Evolutionary conservation across 352 stramenopile species (phyloP).

Genomic region (Peronospora destructor): DNA sequence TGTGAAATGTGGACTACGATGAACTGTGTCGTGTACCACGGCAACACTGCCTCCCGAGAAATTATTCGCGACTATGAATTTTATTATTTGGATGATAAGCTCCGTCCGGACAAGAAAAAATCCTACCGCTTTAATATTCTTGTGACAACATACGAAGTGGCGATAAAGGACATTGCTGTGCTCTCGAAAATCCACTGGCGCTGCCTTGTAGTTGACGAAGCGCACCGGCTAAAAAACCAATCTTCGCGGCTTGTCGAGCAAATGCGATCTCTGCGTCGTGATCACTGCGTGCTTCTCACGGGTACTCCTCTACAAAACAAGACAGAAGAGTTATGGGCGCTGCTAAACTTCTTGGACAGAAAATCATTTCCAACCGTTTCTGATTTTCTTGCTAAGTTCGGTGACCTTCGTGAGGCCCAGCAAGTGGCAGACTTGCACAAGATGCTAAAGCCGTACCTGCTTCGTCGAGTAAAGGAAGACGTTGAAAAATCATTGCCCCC

Average conservation of each 20-base stretch:
- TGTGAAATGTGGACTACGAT: constrained; percentile 98
- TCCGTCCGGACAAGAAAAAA: constrained; percentile 76
- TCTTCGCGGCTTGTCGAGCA: constrained; percentile 81
- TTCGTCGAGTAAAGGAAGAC: constrained; percentile 86
- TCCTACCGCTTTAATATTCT: constrained; percentile 86
- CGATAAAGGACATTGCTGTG: constrained; percentile 85
- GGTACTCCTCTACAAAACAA: constrained; percentile 94
- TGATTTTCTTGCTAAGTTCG: constrained; percentile 92
- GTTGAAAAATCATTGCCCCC: constrained; percentile 85
- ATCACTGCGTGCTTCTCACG: constrained; percentile 82
- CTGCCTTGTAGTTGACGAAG: constrained; percentile 86
- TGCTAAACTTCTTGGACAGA: constrained; percentile 97
- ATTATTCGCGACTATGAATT: constrained; percentile 96
- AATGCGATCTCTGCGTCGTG: constrained; percentile 67
- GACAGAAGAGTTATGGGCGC: constrained; percentile 98
- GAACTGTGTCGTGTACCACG: constrained; percentile 99
- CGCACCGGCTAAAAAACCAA: constrained; percentile 85
- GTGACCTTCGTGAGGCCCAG: constrained; percentile 76
- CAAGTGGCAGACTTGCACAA: constrained; percentile 88
- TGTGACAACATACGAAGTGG: constrained; percentile 88
- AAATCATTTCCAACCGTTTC: constrained; percentile 89
- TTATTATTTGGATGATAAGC: constrained; percentile 65
- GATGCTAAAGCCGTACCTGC: constrained; percentile 85
- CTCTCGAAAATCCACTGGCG: constrained; percentile 94
- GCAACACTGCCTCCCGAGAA: constrained; percentile 87